Evolutionary conservation across 106 monocot genomes (phyloP), one percentile per base, ranked within the genome.

Genomic region (Platanthera guangdongensis): DNA sequence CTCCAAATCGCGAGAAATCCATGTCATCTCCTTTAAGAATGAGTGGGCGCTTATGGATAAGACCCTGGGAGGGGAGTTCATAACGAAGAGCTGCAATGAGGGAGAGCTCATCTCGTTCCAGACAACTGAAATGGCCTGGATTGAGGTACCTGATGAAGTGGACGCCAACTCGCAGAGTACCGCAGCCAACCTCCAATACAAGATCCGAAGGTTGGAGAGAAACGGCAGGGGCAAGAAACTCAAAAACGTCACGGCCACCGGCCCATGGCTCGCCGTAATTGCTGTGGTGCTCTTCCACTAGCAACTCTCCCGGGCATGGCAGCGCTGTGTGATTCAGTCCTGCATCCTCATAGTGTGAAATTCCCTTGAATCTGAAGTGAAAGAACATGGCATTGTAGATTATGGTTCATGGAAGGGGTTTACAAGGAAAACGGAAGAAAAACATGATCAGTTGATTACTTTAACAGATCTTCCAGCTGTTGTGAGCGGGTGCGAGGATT

Each of bases 191-290:
- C 78, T 97, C 97, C 9, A 97, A 85, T n/a, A 97, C 97, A 13
- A 71, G 84, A 78, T 87, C 86, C 21, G 87, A 84, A 13, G 93
- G 89, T 0, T 78, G 11, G 13, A 97, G 87, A 7, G 52, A 30
- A 39, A 78, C 75, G n/a, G 93, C 77, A 22, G 73, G 67, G 8
- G 93, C 93, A 18, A 97, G 91, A 75, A 97, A 97, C 74, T 91
- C 97, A 57, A 97, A 97, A 9, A 97, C 89, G 64, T 97, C 97
- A 15, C 91, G 87, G 47, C 97, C 97, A 4, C 97, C 97, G 4
- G 97, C 97, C 97, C 97, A 97, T 2, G 97, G 97, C 67, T 96
- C 96, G 7, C 96, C 96, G 73, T 96, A 96, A 74, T 96, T 96
- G 77, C 93, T 93, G 79, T 96, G 96, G 82, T 96, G 96, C 80